A percentile compares a stretch with the other conserved stretches of the same genome.
Conservation (phyloP, 495 filamentous ascomycete species). For the Neurospora sp. region DNA sequence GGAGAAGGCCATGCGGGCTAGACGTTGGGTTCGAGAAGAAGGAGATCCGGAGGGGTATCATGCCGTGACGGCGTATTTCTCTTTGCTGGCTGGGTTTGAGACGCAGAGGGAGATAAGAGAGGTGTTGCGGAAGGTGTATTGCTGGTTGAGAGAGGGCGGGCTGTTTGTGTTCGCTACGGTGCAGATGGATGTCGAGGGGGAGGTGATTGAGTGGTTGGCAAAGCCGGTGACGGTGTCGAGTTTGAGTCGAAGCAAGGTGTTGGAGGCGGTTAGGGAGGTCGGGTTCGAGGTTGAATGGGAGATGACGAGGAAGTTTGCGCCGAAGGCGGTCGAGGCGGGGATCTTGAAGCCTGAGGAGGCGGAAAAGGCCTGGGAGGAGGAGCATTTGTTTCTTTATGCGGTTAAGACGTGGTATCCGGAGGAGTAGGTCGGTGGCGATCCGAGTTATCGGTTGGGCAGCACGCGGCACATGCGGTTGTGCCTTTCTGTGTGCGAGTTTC, state of each 20-base stretch:
- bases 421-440: neutral
- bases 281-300: conserved; percentile 9
- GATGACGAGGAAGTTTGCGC: conserved; percentile 4
- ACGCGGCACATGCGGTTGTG: neutral
- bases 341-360: conserved; percentile 1
- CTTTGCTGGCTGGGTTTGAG: conserved; percentile 7
- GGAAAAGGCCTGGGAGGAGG: conserved; percentile 15
- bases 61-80: conserved; percentile 11
- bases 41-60: neutral
- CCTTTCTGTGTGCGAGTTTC: neutral
- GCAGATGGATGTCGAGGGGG: conserved; percentile 5
- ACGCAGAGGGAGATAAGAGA: conserved; percentile 7
- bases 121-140: neutral
- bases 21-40: neutral
- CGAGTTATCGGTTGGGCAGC: neutral
- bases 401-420: conserved; percentile 3
- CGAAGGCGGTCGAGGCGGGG: conserved; percentile 8
- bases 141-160: conserved; percentile 7
- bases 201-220: conserved; percentile 12
- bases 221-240: conserved; percentile 8
- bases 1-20: accelerated
- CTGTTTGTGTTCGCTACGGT: conserved; percentile 12
- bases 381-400: conserved; percentile 15
- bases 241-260: neutral
- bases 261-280: conserved; percentile 3